Base-by-base conservation (phyloP, 305 asterid species). In the Solanum hybrid region DNA sequence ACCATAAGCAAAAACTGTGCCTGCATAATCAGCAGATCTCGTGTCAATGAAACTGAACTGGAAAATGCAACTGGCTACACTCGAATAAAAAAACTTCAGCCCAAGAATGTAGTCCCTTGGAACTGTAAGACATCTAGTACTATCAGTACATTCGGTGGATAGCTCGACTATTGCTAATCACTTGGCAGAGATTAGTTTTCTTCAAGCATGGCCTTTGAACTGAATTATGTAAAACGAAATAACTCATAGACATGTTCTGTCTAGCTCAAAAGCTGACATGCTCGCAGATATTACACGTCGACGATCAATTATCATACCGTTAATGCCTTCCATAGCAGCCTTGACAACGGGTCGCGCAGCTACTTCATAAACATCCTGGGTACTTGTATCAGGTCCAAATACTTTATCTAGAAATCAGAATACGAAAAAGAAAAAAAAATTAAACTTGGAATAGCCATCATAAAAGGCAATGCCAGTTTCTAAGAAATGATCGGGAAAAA, bases 1-100 rank as follows among this genome's bases (percentile, higher is more conserved):
- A 91, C 99, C 99, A 94, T 96, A 97, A 86, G 99, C 99, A 95
- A 97, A 97, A 80, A 97, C 99, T 82, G 99, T 97, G 90, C 99
- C 99, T 97, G 96, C 94, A 94, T 81, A 56, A 91, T 86, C 86
- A 89, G 91, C 90, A 77, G 85, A 75, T 75, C 75, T 80, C 5
- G 38, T 26, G 85, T 69, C 81, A 82, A n/a, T 66, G 79, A 81
- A 81, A 86, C 31, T 51, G 64, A 90, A 82, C 40, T 20, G 87
- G 86, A 77, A 85, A 87, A 40, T 35, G 56, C 78, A 85, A 89
- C 90, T 66, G 0, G 2, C 37, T 17, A 27, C 87, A 29, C 72
- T 17, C 38, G 6, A 40, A 79, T 40, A 34, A 26, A 81, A 81
- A 42, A 13, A 27, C 38, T 5, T 46, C 38, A 46, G 27, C 40